A percentile compares a stretch with the other conserved stretches of the same genome.
Evolutionary conservation across 257 asterid species (phyloP).

Genomic region (Solanum boliviense): DNA sequence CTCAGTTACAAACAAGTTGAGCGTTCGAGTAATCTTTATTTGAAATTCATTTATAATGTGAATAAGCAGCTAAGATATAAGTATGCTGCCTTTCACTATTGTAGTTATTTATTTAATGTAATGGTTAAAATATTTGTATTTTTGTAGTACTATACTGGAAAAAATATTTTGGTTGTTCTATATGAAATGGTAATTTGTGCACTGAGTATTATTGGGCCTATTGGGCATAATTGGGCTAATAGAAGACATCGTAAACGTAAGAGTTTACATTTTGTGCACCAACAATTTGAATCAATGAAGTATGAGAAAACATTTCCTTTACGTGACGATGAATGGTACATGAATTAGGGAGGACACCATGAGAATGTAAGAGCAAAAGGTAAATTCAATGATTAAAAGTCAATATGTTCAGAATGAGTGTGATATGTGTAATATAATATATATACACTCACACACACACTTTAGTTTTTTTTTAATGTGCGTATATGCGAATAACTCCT

Average conservation of each 20-base stretch:
- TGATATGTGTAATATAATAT: too few relatives aligned
- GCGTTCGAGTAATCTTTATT: background rate
- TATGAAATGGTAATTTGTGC: background rate
- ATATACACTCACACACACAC: background rate
- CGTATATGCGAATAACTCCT: background rate
- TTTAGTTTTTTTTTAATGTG: background rate
- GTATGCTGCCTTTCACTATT: background rate
- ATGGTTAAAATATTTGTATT: background rate
- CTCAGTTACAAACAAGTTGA: background rate
- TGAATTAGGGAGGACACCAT: background rate
- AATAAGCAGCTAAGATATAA: background rate
- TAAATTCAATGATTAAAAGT: background rate
- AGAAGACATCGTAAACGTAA: background rate
- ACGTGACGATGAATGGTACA: background rate
- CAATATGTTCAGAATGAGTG: too few relatives aligned
- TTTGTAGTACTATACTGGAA: background rate
- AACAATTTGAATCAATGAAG: background rate
- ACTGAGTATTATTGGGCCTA: background rate
- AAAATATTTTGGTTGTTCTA: background rate
- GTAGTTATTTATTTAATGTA: background rate
- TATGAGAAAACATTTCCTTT: background rate
- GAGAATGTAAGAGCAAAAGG: background rate
- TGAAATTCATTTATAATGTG: background rate
- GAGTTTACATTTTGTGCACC: background rate
- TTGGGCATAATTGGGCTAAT: background rate